These are phyloP conservation scores for Anthoceros angustus DNA, from an alignment of 225 moss, liverwort and hornwort species.

Conservation along the genomic window DNA sequence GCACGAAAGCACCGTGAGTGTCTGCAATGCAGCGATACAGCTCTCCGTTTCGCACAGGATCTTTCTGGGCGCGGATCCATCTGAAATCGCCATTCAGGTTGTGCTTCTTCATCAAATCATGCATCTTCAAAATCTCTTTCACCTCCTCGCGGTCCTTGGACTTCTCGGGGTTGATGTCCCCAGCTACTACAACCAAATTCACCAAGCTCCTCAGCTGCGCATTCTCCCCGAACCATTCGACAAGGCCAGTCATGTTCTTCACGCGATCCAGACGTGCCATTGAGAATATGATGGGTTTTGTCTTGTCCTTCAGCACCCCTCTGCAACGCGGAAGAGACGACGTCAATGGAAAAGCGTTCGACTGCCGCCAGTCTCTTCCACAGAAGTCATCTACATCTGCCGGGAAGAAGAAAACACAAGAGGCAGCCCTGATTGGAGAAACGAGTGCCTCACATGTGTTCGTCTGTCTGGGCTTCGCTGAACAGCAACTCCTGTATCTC, in stretches of 20 bases:
- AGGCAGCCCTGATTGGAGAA: constrained; percentile 5
- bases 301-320: constrained; percentile 40
- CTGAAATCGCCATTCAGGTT: constrained; percentile 41
- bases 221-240: constrained; percentile 67
- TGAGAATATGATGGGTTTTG: constrained; percentile 74
- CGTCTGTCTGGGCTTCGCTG: constrained; percentile 51
- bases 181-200: constrained; percentile 80
- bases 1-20: constrained; percentile 50
- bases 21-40: constrained; percentile 83
- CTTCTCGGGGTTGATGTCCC: constrained; percentile 39
- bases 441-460: constrained; percentile 42
- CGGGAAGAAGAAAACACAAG: neutral
- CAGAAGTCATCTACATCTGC: no score
- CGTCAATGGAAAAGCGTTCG: neutral
- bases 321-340: constrained; percentile 17
- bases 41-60: constrained; percentile 65
- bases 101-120: constrained; percentile 50
- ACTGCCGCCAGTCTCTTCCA: neutral
- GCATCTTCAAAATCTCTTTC: constrained; percentile 62
- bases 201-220: constrained; percentile 47
- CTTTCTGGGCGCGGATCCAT: constrained; percentile 69
- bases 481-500: constrained; percentile 55
- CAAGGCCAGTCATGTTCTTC: constrained; percentile 72
- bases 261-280: constrained; percentile 93
- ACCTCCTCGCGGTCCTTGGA: constrained; percentile 83